Conservation (phyloP, 225 moss, liverwort and hornwort genomes). For the Rhytidiadelphus loreus region DNA sequence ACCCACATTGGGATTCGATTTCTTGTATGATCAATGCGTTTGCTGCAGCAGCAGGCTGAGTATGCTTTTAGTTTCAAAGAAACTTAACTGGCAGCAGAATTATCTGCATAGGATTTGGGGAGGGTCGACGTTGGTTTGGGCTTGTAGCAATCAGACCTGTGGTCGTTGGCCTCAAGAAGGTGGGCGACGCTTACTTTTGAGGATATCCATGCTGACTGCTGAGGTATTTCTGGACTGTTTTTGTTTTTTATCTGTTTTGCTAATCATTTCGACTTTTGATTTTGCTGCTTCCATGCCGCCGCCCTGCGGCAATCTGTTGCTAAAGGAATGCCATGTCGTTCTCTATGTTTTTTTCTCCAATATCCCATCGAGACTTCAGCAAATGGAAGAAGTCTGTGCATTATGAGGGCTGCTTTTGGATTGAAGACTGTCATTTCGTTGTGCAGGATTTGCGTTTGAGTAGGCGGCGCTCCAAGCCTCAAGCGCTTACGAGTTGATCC, state of each 20-base stretch:
- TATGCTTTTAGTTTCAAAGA: neutral
- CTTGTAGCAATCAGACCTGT: neutral
- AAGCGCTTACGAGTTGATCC: neutral
- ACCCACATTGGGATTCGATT: neutral
- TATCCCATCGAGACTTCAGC: neutral
- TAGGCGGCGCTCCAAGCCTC: neutral
- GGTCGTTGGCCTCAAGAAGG: neutral
- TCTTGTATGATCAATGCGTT: neutral
- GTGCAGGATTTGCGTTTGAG: neutral
- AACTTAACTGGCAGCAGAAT: neutral
- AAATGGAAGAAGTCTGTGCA: neutral
- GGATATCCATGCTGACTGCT: neutral
- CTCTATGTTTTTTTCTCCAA: too few relatives aligned
- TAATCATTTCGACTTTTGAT: neutral
- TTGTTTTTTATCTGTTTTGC: neutral
- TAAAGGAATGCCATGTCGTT: neutral
- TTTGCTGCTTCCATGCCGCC: neutral
- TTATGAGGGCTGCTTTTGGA: neutral
- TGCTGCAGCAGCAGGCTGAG: neutral
- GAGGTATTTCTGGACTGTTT: neutral
- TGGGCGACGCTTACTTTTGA: neutral
- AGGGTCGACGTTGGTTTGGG: neutral
- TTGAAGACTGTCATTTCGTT: neutral
- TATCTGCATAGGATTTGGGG: neutral
- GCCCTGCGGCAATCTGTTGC: neutral